Evolutionary conservation across 306 rosid species (phyloP).

Genomic region (Vachellia collinsii): DNA sequence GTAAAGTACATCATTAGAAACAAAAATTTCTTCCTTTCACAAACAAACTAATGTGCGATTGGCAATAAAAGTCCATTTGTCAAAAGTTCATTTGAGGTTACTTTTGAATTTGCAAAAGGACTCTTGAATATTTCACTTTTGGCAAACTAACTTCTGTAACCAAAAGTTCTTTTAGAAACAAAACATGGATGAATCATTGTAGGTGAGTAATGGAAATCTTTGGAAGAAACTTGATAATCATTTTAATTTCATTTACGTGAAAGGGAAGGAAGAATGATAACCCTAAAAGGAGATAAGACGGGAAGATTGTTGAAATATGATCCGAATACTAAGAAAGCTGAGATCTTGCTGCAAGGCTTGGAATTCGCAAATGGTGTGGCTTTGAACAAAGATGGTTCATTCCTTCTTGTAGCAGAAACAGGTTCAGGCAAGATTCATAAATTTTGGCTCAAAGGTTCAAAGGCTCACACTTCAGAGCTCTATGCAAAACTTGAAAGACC

Average conservation of each 20-base stretch:
- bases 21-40: neutral
- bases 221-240: neutral
- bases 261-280: slow-evolving; percentile 26
- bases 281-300: slow-evolving; percentile 42
- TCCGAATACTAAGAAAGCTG: slow-evolving; percentile 26
- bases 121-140: neutral
- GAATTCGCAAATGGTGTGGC: slow-evolving; percentile 66
- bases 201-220: neutral
- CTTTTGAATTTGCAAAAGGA: neutral
- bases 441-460: slow-evolving; percentile 48
- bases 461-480: slow-evolving; percentile 19
- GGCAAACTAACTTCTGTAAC: neutral
- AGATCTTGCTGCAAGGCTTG: slow-evolving; percentile 40
- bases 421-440: slow-evolving; percentile 21
- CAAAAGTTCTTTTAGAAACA: neutral
- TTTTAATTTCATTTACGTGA: neutral
- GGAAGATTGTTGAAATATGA: slow-evolving; percentile 50
- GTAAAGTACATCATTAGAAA: no score
- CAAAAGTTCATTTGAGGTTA: neutral
- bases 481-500: slow-evolving; percentile 41
- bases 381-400: slow-evolving; percentile 49
- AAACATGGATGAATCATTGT: neutral
- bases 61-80: no score
- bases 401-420: slow-evolving; percentile 46
- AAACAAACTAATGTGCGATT: neutral